Evolutionary conservation across 108 stramenopile genomes (phyloP), one percentile per base, ranked within the genome.

Genomic region (Discostella pseudostelligera): DNA sequence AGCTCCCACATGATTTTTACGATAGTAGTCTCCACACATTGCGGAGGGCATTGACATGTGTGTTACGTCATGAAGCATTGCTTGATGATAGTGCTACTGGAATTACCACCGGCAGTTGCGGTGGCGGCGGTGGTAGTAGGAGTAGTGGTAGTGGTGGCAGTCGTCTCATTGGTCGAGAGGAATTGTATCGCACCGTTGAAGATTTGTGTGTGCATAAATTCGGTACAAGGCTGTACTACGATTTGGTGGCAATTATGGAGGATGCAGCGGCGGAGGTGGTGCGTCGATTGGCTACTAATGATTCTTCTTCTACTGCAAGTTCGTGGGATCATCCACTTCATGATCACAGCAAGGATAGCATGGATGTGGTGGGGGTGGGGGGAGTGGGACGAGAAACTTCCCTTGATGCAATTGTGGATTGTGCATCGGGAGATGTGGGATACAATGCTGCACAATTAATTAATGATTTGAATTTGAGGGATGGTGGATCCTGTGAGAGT

Each of bases 101-200:
- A 25, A 14, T 32, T 10, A 43, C 21, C 39, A 22, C 0, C 7
- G 35, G 24, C 21, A 53, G 17, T 10, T 12, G 8, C 22, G 46
- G n/a, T 26, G 24, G 40, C 10, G 20, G 45, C 8, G 39, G 2
- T 12, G 39, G 0, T 1, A 21, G 21, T 13, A 17, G 39, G 11
- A 26, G 37, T 4, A 21, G 39, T 21, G 42, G 32, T 22, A 44
- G 14, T 40, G 43, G 37, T 20, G 36, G 57, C 12, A 14, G n/a
- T 6, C 13, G 19, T 35, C 46, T 40, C 56, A 45, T 49, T 49
- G 40, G 55, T 39, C 32, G 77, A 17, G 88, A 93, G 59, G 84
- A 89, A 67, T 70, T 87, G 24, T 93, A 93, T 47, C 68, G 77
- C 39, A 67, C 76, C 24, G 92, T 93, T 0, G 85, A 88, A 44